Evolutionary conservation across 2,329 filamentous ascomycete species (phyloP), one percentile per base, ranked within the genome.

Genomic region (Nigrograna mackinnonii): DNA sequence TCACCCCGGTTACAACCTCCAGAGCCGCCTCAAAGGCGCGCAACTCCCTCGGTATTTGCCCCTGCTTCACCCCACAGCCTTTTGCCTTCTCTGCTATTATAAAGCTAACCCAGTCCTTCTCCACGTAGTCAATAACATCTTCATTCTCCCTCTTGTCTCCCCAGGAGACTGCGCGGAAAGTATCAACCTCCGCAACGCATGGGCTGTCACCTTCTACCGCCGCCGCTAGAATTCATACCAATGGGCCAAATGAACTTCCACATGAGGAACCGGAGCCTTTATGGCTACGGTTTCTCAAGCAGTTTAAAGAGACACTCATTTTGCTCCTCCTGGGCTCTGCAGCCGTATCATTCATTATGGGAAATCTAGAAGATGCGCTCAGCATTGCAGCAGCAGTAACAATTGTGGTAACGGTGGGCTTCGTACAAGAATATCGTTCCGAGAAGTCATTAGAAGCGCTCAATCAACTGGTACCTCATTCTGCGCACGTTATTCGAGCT

Each of bases 381-480:
- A 97, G 92, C 69, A 99, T 99, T 62, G 88, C 92, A 0, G 85
- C 96, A 22, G 94, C 94, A 2, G 94, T 99, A 17, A 96, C 91
- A 19, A 99, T 99, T 56, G 94, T 99, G 5, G 91, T 99, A 18
- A 87, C 87, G 0, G 94, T 99, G 31, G 94, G 92, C 2, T 99
- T 99, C 57, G 84, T 97, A 39, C 94, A 99, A 66, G 94, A 99
- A 71, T 99, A 99, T 68, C 81, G 94, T 45, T 97, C 94, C 6
- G 94, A 99, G 67, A 95, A 99, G 70, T 97, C 92, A 3, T 84
- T 99, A 53, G 94, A 99, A 69, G 94, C 94, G 16, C 76, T 99
- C 55, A 96, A 88, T 62, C 89, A 94, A 58, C 76, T 99, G 19
- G 92, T 99, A 0, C 95, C 94, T 20, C 95, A 97, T 66, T 90